Conservation (phyloP, 768 basidiomycete genomes). For the Tubosaeta sp. region DNA sequence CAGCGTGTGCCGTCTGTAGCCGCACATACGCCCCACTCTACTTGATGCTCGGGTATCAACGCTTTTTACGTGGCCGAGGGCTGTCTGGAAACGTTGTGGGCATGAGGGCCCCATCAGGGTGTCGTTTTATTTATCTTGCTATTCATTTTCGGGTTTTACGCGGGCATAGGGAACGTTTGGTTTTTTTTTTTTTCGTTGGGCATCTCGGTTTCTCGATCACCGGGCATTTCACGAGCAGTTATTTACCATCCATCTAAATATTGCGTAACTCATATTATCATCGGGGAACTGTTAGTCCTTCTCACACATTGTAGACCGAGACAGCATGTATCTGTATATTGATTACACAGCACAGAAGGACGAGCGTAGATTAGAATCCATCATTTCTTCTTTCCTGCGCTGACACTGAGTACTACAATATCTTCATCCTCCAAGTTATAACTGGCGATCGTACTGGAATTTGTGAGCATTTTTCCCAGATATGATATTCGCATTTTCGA, state of each 20-base stretch:
- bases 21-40: conserved; percentile 13
- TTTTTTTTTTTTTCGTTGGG: background rate
- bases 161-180: conserved; percentile 8
- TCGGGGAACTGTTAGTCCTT: background rate
- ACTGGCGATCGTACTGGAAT: conserved; percentile 75
- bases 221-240: conserved; percentile 8
- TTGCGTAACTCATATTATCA: conserved; percentile 20
- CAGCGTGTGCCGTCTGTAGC: conserved; percentile 6
- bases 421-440: conserved; percentile 95
- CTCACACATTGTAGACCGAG: conserved; percentile 6
- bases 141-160: conserved; percentile 18
- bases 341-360: conserved; percentile 6
- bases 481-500: conserved; percentile 79
- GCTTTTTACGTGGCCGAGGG: conserved; percentile 25
- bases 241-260: conserved; percentile 11
- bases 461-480: conserved; percentile 81
- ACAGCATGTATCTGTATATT: conserved; percentile 8
- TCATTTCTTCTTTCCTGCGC: conserved; percentile 72
- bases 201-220: background rate
- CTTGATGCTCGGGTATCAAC: conserved; percentile 6
- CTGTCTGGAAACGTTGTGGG: conserved; percentile 19
- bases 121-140: background rate
- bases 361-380: conserved; percentile 1
- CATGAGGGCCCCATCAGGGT: conserved; percentile 16
- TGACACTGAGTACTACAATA: conserved; percentile 67